A percentile compares a stretch with the other conserved stretches of the same genome.
phyloP scores from a whole-genome alignment of 352 stramenopile species.

The Paralagenidium karlingii region DNA sequence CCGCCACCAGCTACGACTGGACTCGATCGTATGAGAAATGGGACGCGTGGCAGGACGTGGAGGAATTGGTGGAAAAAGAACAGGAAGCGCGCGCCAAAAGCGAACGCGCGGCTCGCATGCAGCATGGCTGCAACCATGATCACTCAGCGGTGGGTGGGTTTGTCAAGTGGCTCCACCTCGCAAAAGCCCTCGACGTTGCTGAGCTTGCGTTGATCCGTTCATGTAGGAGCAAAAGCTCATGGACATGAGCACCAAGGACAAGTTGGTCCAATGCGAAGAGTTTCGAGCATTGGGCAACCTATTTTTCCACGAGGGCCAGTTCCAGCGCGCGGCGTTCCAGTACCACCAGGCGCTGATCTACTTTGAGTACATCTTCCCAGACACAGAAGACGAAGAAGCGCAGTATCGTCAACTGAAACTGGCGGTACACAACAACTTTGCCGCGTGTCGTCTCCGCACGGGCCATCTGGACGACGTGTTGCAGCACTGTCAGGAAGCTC shows the following conservation, averaged over 20 bases:
- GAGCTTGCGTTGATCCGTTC: not conserved
- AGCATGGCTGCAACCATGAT: constrained; percentile 70
- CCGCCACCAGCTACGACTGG: too few species aligned
- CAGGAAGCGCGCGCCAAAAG: constrained; percentile 46
- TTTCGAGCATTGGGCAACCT: constrained; percentile 54
- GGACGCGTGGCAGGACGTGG: constrained; percentile 65
- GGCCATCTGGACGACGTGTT: constrained; percentile 59
- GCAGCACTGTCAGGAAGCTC: constrained; percentile 38
- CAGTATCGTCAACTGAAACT: constrained; percentile 36
- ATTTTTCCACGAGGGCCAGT: constrained; percentile 73
- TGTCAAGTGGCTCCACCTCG: not conserved
- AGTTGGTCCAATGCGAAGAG: constrained; percentile 47
- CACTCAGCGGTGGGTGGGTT: constrained; percentile 50
- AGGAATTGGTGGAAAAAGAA: constrained; percentile 58
- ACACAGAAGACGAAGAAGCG: constrained; percentile 36
- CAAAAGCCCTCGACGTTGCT: constrained; percentile 2
- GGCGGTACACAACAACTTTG: constrained; percentile 62
- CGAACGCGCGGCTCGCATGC: constrained; percentile 25
- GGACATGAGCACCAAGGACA: constrained; percentile 63
- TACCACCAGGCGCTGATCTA: constrained; percentile 77
- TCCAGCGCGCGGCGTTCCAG: constrained; percentile 62
- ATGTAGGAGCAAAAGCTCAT: constrained; percentile 67
- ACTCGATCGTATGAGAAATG: constrained; percentile 67
- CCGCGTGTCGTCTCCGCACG: constrained; percentile 58
- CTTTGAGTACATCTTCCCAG: constrained; percentile 80